Base-by-base conservation (phyloP, 768 basidiomycete genomes). In the Galerina sulciceps region DNA sequence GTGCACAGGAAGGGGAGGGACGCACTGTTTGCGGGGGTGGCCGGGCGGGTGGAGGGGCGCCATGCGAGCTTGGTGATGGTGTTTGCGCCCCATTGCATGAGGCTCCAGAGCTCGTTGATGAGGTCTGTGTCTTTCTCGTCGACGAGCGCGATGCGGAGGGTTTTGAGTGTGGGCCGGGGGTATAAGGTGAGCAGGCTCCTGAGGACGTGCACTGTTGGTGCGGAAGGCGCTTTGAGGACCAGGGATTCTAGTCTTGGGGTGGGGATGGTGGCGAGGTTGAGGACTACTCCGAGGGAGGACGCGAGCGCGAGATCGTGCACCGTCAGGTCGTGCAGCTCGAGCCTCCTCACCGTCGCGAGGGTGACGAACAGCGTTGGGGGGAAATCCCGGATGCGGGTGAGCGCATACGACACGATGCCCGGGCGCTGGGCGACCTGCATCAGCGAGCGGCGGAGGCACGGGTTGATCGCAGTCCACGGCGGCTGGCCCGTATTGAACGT, bases 351-450 rank as follows among this genome's bases (percentile, higher is more conserved):
- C 4, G 57, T 41, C 2, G 59, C 47, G 1, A 64, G 53, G 11
- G 59, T 54, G 15, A 64, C 63, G 45, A 68, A 58, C 17, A 64
- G 55, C n/a, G 64, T 57, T 5, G 67, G 53, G 6, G 67, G 65
- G 51, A 68, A 62, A 41, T 57, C 55, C 5, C 44, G 51, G 22
- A 68, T 63, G 47, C 55, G 60, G 20, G 26, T 45, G 14, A 68
- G 56, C 1, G 61, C 31, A 18, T 57, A 63, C 6, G 61, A 55
- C 6, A 37, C 6, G 11, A 68, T 18, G 18, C 17, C 2, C 6
- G 64, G 64, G 10, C 67, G 58, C 23, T 49, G 45, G 0, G 61
- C 50, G 9, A 64, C 51, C 35, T 61, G 57, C 23, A 66, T 57
- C 35, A 68, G 43, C 6, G 65, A 54, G 34, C 62, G 58, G 10